Conservation (phyloP, 2,329 filamentous ascomycete genomes). For the Paecilomyces sp. region DNA sequence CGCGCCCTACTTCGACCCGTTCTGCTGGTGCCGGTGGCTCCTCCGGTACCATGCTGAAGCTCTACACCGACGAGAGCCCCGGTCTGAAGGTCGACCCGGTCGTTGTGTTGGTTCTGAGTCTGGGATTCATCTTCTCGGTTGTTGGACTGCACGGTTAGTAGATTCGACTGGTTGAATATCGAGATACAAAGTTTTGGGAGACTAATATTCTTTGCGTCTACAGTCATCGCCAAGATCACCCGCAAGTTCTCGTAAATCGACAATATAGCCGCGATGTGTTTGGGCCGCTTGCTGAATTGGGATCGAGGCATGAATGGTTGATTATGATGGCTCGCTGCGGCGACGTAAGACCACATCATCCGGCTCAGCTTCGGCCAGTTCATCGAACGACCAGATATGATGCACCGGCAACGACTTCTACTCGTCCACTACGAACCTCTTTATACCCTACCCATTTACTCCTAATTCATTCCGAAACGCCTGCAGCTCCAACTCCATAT, state of each 20-base stretch:
- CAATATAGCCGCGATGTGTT: constrained; percentile 1
- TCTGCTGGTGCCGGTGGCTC: constrained; percentile 91
- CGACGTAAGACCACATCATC: not conserved
- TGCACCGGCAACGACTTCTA: not conserved
- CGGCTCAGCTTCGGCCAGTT: not conserved
- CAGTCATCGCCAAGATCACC: constrained; percentile 93
- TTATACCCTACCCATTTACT: not conserved
- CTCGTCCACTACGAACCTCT: not conserved
- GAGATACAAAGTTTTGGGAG: constrained; percentile 6
- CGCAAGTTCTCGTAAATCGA: constrained; percentile 62
- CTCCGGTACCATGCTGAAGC: constrained; percentile 96
- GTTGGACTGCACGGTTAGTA: constrained; percentile 90
- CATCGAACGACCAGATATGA: not conserved
- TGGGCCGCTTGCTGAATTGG: not conserved
- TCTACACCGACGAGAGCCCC: constrained; percentile 98
- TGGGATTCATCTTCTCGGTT: constrained; percentile 98
- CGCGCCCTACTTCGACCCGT: constrained; percentile 82
- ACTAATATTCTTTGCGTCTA: constrained; percentile 12
- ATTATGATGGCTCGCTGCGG: constrained; percentile 2
- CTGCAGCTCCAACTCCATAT: not conserved
- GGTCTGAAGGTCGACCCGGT: constrained; percentile 97
- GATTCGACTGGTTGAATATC: not conserved
- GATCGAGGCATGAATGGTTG: not conserved
- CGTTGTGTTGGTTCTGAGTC: constrained; percentile 88
- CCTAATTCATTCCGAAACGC: not conserved